Conservation (phyloP, 345 rosid species). For the Garcia nutans region DNA sequence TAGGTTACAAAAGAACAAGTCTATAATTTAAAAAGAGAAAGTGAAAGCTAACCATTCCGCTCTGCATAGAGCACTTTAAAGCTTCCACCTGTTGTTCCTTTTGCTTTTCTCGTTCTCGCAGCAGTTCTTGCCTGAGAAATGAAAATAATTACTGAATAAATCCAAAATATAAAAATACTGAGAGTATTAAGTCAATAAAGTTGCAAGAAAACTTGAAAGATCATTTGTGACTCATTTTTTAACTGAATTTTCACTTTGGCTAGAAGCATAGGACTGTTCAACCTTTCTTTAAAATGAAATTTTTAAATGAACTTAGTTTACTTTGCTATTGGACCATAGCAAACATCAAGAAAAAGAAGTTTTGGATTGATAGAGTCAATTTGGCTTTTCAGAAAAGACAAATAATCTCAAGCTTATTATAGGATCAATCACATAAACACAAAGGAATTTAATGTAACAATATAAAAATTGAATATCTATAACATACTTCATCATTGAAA, state of each 20-base stretch:
- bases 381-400: no score
- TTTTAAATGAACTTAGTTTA: no score
- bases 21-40: background rate
- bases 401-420: no score
- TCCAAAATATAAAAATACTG: background rate
- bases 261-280: background rate
- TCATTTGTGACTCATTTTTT: background rate
- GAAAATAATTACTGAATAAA: background rate
- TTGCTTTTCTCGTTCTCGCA: slow-evolving; percentile 73
- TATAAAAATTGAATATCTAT: background rate
- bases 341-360: no score
- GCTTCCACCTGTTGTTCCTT: slow-evolving; percentile 81
- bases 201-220: background rate
- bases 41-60: slow-evolving; percentile 80
- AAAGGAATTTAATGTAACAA: no score
- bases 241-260: background rate
- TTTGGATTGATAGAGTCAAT: no score
- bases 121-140: slow-evolving; percentile 64
- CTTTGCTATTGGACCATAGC: no score
- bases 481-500: slow-evolving; percentile 74
- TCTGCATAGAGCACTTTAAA: slow-evolving; percentile 81
- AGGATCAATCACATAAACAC: no score
- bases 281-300: background rate
- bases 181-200: background rate
- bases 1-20: background rate